Base-by-base conservation (phyloP, 305 asterid species). In the Ajuga reptans region DNA sequence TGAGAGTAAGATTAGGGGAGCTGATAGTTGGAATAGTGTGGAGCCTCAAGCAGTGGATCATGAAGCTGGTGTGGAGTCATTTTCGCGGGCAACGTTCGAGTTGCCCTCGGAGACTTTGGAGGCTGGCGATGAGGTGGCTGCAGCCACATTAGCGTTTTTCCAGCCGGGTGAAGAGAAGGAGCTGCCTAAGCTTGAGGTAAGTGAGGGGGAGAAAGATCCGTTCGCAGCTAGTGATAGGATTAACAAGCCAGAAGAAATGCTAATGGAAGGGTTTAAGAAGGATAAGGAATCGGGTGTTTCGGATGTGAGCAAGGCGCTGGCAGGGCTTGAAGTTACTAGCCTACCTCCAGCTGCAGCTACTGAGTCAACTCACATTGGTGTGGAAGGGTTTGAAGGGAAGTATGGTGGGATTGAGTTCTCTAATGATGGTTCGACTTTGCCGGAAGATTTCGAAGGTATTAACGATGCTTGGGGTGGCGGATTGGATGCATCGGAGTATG, bases 401-500 rank as follows among this genome's bases (percentile, higher is more conserved):
- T 91, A 91, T 76, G 97, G 97, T 14, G 97, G 97, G 64, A 88
- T 91, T 68, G 95, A 91, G 86, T 91, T 88, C 76, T 78, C 83
- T 46, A 80, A 69, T 53, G 97, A 91, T 16, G 88, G 89, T 9
- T 80, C 97, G 1, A 88, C 97, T 0, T 67, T 91, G 78, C 86
- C 79, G 4, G 92, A 91, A 68, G 97, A 91, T 77, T 91, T 91
- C 74, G 97, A 91, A 81, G 97, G 97, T 62, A 83, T 87, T 70
- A 89, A 80, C 82, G 91, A 79, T 77, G 94, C 97, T 54, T 91
- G 96, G 95, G 97, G 97, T 68, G 97, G 97, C 34, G 97, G 97
- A 71, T 85, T 91, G 85, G 97, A 91, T 78, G 97, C 88, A 14
- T 88, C 96, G 0, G 97, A 91, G 73, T 91, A 73, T 74, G 92